Percentiles rank a stretch among this genome's conserved stretches.
phyloP scores from a whole-genome alignment of 2,329 filamentous ascomycete species.

The Pleomassaria siparia region DNA sequence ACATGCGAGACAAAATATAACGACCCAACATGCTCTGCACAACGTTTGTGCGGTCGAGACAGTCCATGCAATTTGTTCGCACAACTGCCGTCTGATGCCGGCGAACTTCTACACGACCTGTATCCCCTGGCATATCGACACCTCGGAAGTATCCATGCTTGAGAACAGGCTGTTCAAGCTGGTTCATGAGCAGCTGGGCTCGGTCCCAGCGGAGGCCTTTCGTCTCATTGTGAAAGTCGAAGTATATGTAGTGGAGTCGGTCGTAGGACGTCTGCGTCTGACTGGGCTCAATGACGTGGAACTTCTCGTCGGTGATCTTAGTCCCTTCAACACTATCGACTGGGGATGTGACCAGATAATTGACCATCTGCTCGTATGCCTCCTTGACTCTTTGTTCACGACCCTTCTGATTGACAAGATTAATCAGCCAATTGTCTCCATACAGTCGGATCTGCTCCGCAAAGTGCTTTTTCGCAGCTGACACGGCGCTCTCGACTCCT shows the following conservation, averaged over 20 bases:
- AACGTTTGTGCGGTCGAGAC: constrained; percentile 94
- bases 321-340: constrained; percentile 68
- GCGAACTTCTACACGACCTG: constrained; percentile 76
- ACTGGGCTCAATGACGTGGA: constrained; percentile 71
- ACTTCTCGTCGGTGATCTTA: constrained; percentile 71
- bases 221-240: constrained; percentile 97
- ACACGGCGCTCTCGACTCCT: constrained; percentile 75
- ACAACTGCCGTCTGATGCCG: constrained; percentile 86
- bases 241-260: constrained; percentile 92
- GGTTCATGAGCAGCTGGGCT: constrained; percentile 81
- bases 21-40: constrained; percentile 96
- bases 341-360: constrained; percentile 70
- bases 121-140: constrained; percentile 76
- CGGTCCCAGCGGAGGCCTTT: constrained; percentile 94
- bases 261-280: constrained; percentile 68
- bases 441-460: constrained; percentile 91
- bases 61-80: constrained; percentile 99
- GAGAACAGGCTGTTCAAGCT: constrained; percentile 72
- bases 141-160: constrained; percentile 91
- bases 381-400: constrained; percentile 87
- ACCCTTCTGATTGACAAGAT: constrained; percentile 94
- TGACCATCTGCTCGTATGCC: constrained; percentile 89
- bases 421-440: constrained; percentile 96
- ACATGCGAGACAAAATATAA: constrained; percentile 83
- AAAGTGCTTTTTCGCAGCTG: constrained; percentile 84